Conservation (phyloP, 2,329 filamentous ascomycete genomes). For the Fusarium annulatum region DNA sequence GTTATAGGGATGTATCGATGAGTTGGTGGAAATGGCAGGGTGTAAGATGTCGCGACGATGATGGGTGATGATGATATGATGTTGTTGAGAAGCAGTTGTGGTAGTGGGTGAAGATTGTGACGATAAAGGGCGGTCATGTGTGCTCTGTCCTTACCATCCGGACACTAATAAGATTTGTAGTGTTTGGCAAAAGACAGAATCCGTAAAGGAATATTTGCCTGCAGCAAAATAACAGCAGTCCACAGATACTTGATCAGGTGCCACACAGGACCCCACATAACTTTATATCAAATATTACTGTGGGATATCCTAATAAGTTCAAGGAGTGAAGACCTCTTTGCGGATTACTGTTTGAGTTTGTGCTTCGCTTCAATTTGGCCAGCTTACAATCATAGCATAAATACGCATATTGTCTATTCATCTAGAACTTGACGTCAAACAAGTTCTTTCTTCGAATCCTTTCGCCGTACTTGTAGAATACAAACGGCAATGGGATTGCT, state of each 20-base stretch:
- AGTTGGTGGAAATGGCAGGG: background rate
- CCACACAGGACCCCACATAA: background rate
- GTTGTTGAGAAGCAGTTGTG: background rate
- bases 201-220: constrained; percentile 17
- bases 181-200: constrained; percentile 14
- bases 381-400: background rate
- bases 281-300: background rate
- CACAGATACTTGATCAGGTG: background rate
- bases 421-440: constrained; percentile 39
- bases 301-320: background rate
- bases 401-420: background rate
- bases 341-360: background rate
- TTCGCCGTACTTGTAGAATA: constrained; percentile 54
- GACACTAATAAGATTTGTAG: constrained; percentile 9
- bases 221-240: constrained; percentile 11
- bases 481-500: constrained; percentile 52
- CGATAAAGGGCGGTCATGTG: background rate
- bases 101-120: background rate
- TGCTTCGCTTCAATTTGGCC: background rate
- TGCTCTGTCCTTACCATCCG: no score
- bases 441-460: constrained; percentile 50
- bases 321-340: background rate
- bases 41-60: background rate
- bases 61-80: background rate
- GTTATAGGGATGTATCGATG: background rate